Percentiles rank a stretch among this genome's conserved stretches.
phyloP scores from a whole-genome alignment of 257 asterid genomes.

The Fraxinus anomala region DNA sequence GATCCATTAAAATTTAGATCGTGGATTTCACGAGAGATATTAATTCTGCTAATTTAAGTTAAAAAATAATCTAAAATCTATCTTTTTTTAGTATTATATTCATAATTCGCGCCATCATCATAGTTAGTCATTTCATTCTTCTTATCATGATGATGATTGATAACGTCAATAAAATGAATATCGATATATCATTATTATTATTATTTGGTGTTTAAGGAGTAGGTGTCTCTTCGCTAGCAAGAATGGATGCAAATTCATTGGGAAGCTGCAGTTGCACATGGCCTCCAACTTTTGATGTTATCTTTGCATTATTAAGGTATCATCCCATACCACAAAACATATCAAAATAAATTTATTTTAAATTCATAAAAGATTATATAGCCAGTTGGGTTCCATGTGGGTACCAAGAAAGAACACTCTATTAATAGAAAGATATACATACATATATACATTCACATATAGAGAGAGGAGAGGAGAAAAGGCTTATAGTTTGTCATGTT shows the following conservation, averaged over 20 bases:
- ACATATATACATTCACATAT: not conserved
- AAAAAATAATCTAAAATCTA: too few species aligned
- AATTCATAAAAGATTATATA: slow-evolving; percentile 32
- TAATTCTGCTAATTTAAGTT: too few species aligned
- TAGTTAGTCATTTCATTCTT: too few species aligned
- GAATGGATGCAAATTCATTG: slow-evolving; percentile 22
- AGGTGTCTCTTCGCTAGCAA: slow-evolving; percentile 24
- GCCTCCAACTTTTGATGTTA: slow-evolving; percentile 38
- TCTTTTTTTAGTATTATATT: too few species aligned
- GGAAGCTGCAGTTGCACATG: slow-evolving; percentile 57
- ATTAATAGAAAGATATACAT: too few species aligned
- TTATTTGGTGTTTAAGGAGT: not conserved
- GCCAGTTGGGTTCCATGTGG: slow-evolving; percentile 74
- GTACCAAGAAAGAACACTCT: slow-evolving; percentile 1
- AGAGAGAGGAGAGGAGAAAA: not conserved
- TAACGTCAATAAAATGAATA: not conserved
- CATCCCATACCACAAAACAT: slow-evolving; percentile 32
- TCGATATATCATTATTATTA: too few species aligned
- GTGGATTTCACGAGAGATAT: too few species aligned
- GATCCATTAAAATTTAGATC: too few species aligned
- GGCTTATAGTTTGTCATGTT: not conserved
- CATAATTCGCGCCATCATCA: too few species aligned
- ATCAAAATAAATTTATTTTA: slow-evolving; percentile 22
- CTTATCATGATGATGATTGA: too few species aligned
- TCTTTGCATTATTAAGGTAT: slow-evolving; percentile 40